Conservation (phyloP, 1,284 basidiomycete genomes). For the Sanghuangporus weigelae region DNA sequence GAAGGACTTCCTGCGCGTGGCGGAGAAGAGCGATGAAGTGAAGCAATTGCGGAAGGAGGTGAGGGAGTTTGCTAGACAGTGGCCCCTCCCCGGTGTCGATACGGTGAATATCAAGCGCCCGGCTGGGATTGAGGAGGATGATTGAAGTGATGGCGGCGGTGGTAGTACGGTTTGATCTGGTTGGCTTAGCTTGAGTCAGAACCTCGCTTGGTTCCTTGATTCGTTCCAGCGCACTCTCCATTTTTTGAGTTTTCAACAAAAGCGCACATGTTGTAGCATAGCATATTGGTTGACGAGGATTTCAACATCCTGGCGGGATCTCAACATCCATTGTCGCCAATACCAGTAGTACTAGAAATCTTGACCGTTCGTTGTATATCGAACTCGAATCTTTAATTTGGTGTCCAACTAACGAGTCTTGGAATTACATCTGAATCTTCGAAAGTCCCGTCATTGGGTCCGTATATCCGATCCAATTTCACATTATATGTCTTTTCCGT, state of each 20-base stretch:
- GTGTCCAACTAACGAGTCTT: too few relatives aligned
- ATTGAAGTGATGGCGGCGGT: conserved; percentile 17
- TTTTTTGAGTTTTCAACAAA: conserved; percentile 8
- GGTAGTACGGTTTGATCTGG: neutral
- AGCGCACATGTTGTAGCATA: conserved; percentile 15
- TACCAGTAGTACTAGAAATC: neutral
- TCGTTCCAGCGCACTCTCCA: neutral
- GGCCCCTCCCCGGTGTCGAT: conserved; percentile 93
- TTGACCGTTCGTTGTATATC: too few relatives aligned
- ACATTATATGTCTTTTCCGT: neutral
- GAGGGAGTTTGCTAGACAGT: conserved; percentile 72
- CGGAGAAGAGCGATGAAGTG: conserved; percentile 68
- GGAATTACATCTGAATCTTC: too few relatives aligned
- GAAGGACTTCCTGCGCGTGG: conserved; percentile 91
- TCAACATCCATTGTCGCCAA: conserved; percentile 5
- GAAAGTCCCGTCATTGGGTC: too few relatives aligned
- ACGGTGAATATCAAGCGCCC: conserved; percentile 56
- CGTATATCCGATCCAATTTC: neutral
- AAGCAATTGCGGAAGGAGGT: conserved; percentile 73
- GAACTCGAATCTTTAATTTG: too few relatives aligned
- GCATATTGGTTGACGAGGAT: conserved; percentile 2
- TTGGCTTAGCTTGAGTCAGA: neutral
- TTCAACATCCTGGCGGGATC: conserved; percentile 10
- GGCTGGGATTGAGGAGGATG: conserved; percentile 59
- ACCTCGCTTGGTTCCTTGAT: neutral